Base-by-base conservation (phyloP, 345 rosid species). In the Geranium brycei region DNA sequence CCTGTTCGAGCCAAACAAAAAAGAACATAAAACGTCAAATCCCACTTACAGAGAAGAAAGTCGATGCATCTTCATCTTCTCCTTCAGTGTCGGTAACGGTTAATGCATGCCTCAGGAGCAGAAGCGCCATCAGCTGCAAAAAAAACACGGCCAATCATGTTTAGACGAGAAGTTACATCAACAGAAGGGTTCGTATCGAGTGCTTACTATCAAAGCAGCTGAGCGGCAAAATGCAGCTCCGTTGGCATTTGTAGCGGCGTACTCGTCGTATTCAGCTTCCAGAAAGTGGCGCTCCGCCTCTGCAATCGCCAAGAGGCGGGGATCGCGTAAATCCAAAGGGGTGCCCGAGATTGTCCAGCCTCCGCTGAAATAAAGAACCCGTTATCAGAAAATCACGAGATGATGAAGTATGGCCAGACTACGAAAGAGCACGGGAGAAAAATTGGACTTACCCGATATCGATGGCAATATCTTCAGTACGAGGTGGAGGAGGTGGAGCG, bases 151-250 rank as follows among this genome's bases (percentile, higher is more conserved):
- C 12, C 18, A 57, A 60, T 67, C 17, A 58, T 59, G 38, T 64
- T 60, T 41, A 59, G 59, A 31, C 15, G 31, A 35, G 35, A 31
- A 10, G 58, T 6, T 18, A 65, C 12, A 58, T 30, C 18, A 0
- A 17, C 13, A 61, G 7, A 16, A 13, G 17, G 51, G 11, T 61
- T 31, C 19, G 18, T 61, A 7, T 61, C 23, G 41, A 62, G 55
- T 56, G 38, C 17, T 35, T 35, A 93, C 99, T 16, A 90, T 81
- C 32, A 93, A 75, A 64, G 96, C 89, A 78, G 88, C 86, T 60
- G 93, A 82, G 53, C 97, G 97, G 76, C 89, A 93, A 74, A 93
- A 93, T 35, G 96, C 87, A 71, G 96, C 89, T 73, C 95, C 89
- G 64, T 75, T 88, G 55, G 88, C 84, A 76, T 85, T 88, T 72